Evolutionary conservation across 2,329 filamentous ascomycete genomes (phyloP).

Genomic region (Fusarium citri): DNA sequence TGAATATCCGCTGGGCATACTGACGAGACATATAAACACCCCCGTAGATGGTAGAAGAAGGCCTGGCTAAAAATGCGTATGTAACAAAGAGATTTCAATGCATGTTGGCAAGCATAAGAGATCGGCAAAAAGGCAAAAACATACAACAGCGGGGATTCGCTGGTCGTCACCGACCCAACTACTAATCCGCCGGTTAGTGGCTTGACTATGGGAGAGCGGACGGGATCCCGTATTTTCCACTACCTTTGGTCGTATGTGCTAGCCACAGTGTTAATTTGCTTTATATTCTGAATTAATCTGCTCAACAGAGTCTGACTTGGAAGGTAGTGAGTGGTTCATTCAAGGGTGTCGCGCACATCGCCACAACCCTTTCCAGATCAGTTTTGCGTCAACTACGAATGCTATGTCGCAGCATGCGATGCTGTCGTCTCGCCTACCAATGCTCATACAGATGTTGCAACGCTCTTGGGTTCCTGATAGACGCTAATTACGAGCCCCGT

Average conservation of each 20-base stretch:
- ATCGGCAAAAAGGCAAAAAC: neutral
- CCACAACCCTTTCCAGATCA: neutral
- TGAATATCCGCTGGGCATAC: neutral
- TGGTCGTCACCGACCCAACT: neutral
- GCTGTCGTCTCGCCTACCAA: neutral
- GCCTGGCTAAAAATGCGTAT: neutral
- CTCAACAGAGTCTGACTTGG: neutral
- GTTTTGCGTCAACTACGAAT: neutral
- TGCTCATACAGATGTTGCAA: neutral
- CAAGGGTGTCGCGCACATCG: neutral
- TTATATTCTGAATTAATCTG: no score
- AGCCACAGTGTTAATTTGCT: fast-evolving
- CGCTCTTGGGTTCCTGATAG: neutral
- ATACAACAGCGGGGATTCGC: neutral
- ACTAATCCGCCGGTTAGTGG: neutral
- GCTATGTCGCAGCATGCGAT: neutral
- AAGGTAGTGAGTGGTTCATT: neutral
- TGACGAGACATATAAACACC: neutral
- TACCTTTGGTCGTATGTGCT: constrained; percentile 24
- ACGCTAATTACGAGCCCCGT: neutral
- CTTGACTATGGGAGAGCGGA: neutral
- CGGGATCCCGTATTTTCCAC: constrained; percentile 28
- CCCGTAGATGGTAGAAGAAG: neutral
- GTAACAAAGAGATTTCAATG: neutral
- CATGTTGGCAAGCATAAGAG: neutral